phyloP scores from a whole-genome alignment of 192 early-diverging fungal genomes.

The Allomyces macrogynus region DNA sequence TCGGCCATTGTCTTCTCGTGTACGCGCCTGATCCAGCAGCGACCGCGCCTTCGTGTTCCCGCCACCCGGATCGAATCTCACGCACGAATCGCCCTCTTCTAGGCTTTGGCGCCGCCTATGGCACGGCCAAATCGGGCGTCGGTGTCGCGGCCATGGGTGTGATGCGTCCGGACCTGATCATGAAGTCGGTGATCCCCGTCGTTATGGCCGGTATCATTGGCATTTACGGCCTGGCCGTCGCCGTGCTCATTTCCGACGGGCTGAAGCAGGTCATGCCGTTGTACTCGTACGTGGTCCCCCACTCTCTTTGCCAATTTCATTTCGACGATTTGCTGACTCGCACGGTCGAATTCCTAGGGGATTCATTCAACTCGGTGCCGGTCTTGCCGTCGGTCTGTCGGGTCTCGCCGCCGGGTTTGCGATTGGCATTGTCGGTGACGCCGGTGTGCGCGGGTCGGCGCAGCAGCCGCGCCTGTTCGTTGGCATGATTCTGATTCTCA shows the following conservation, averaged over 20 bases:
- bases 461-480: slow-evolving; percentile 66
- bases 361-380: slow-evolving; percentile 62
- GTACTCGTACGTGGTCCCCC: slow-evolving; percentile 24
- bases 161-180: slow-evolving; percentile 67
- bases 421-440: slow-evolving; percentile 77
- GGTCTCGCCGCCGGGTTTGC: slow-evolving; percentile 80
- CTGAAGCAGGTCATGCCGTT: slow-evolving; percentile 47
- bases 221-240: slow-evolving; percentile 93
- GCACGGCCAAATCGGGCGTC: slow-evolving; percentile 77
- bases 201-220: slow-evolving; percentile 99
- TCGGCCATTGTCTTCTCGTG: slow-evolving; percentile 77
- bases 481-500: slow-evolving; percentile 68
- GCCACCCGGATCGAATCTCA: not conserved
- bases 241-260: slow-evolving; percentile 69
- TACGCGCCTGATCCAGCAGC: slow-evolving; percentile 20
- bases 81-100: not conserved
- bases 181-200: slow-evolving; percentile 76
- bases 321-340: not conserved
- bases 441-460: slow-evolving; percentile 60
- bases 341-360: slow-evolving; percentile 19
- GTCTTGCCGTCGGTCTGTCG: slow-evolving; percentile 57
- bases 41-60: not conserved
- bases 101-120: slow-evolving; percentile 82
- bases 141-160: slow-evolving; percentile 74
- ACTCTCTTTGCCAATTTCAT: not conserved